These are phyloP conservation scores for Aspergillus brasiliensis DNA, from an alignment of 2,329 filamentous ascomycete genomes.

Conservation along the genomic window DNA sequence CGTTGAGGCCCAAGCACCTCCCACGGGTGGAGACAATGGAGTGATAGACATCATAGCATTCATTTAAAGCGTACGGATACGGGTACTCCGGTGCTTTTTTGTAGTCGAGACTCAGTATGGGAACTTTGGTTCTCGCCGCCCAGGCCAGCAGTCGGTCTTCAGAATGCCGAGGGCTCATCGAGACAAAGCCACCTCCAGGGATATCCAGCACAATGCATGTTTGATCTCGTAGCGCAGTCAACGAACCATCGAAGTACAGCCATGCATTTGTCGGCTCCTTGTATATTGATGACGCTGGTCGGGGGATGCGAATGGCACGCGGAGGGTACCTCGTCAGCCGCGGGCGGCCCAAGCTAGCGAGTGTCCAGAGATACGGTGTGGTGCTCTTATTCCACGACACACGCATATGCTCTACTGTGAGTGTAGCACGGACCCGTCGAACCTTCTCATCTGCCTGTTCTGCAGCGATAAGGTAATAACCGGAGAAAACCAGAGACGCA, in stretches of 20 bases:
- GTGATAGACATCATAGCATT: slow-evolving; percentile 84
- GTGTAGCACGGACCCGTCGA: slow-evolving; percentile 77
- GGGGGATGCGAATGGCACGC: slow-evolving; percentile 77
- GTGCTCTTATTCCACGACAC: slow-evolving; percentile 95
- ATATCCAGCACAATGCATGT: slow-evolving; percentile 82
- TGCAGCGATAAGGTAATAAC: slow-evolving; percentile 89
- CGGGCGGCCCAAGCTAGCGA: slow-evolving; percentile 74
- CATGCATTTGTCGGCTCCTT: slow-evolving; percentile 80
- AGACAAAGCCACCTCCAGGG: slow-evolving; percentile 91
- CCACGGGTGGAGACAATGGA: slow-evolving; percentile 72
- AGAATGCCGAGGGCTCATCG: slow-evolving; percentile 92
- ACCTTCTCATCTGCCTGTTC: slow-evolving; percentile 97
- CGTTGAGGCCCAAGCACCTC: slow-evolving; percentile 73
- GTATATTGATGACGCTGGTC: slow-evolving; percentile 79
- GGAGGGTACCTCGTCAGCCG: slow-evolving; percentile 79
- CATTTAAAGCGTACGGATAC: slow-evolving; percentile 82
- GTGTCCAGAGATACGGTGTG: slow-evolving; percentile 76
- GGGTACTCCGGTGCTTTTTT: slow-evolving; percentile 81
- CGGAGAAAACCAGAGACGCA: slow-evolving; percentile 77
- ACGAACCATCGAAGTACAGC: slow-evolving; percentile 90
- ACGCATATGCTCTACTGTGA: slow-evolving; percentile 88
- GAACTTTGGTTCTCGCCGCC: slow-evolving; percentile 86
- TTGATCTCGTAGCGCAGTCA: slow-evolving; percentile 74
- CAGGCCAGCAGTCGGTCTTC: slow-evolving; percentile 93
- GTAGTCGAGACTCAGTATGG: slow-evolving; percentile 89